phyloP scores from a whole-genome alignment of 345 rosid species.

The Brassica juncea region DNA sequence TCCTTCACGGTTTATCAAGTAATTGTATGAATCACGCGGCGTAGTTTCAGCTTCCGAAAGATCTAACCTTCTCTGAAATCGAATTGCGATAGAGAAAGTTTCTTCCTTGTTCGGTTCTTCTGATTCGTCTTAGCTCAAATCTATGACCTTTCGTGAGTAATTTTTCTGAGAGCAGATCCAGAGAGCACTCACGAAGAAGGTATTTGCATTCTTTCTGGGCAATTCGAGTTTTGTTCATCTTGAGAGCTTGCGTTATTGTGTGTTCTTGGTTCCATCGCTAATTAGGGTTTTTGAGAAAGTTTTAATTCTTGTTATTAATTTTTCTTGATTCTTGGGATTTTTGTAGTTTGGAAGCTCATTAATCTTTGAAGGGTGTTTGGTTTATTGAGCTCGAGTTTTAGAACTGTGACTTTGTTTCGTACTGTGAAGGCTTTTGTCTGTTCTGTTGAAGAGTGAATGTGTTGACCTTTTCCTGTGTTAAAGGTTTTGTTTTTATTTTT shows the following conservation, averaged over 20 bases:
- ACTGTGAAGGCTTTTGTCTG: background rate
- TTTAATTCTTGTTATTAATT: background rate
- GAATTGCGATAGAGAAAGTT: background rate
- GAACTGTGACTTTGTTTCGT: constrained; percentile 1
- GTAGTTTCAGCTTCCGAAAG: constrained; percentile 9
- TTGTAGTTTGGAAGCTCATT: background rate
- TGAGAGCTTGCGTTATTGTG: constrained; percentile 14
- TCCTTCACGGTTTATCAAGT: constrained; percentile 25
- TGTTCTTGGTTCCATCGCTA: background rate
- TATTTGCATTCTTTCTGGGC: constrained; percentile 4
- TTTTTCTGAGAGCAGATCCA: constrained; percentile 20
- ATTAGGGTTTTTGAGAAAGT: constrained; percentile 34
- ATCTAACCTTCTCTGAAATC: constrained; percentile 11
- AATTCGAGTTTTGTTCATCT: constrained; percentile 33
- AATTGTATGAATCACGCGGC: constrained; percentile 1
- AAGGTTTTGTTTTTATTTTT: background rate
- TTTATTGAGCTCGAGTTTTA: constrained; percentile 11
- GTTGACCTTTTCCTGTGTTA: background rate
- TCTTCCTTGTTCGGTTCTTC: constrained; percentile 11
- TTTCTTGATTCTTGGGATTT: background rate
- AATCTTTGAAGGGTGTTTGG: background rate
- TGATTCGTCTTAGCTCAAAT: constrained; percentile 15
- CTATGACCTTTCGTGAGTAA: constrained; percentile 21
- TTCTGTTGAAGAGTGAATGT: background rate
- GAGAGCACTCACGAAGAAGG: constrained; percentile 7